phyloP scores from a whole-genome alignment of 495 filamentous ascomycete genomes.

The Neurospora sp. region DNA sequence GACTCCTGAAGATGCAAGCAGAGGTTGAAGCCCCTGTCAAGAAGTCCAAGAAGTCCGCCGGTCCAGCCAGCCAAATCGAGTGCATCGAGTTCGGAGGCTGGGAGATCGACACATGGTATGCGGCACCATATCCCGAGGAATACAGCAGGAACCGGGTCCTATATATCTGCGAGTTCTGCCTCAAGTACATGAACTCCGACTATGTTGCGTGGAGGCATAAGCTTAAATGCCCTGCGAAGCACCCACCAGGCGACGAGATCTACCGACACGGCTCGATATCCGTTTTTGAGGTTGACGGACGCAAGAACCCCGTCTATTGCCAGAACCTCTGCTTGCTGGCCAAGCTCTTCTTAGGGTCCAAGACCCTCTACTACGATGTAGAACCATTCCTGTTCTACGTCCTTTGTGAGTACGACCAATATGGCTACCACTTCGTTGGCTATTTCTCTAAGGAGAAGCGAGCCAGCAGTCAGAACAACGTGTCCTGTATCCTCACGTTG shows the following conservation, averaged over 20 bases:
- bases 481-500: constrained; percentile 91
- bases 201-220: constrained; percentile 97
- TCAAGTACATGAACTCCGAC: constrained; percentile 99
- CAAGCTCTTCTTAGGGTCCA: constrained; percentile 92
- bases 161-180: constrained; percentile 97
- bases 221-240: constrained; percentile 92
- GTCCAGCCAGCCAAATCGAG: constrained; percentile 89
- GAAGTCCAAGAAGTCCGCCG: constrained; percentile 58
- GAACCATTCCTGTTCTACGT: constrained; percentile 98
- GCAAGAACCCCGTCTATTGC: constrained; percentile 95
- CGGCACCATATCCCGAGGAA: constrained; percentile 96
- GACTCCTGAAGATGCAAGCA: constrained; percentile 37
- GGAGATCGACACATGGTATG: constrained; percentile 99
- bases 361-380: constrained; percentile 97
- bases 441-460: constrained; percentile 99
- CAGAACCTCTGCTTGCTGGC: constrained; percentile 94
- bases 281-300: constrained; percentile 93
- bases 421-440: constrained; percentile 93
- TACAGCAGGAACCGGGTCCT: constrained; percentile 91
- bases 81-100: constrained; percentile 96
- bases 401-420: constrained; percentile 89
- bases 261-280: constrained; percentile 91
- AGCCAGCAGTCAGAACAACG: constrained; percentile 90
- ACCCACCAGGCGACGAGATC: constrained; percentile 95
- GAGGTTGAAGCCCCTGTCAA: constrained; percentile 34